Evolutionary conservation across 305 asterid genomes (phyloP), one percentile per base, ranked within the genome.

Genomic region (Fraxinus sp.): DNA sequence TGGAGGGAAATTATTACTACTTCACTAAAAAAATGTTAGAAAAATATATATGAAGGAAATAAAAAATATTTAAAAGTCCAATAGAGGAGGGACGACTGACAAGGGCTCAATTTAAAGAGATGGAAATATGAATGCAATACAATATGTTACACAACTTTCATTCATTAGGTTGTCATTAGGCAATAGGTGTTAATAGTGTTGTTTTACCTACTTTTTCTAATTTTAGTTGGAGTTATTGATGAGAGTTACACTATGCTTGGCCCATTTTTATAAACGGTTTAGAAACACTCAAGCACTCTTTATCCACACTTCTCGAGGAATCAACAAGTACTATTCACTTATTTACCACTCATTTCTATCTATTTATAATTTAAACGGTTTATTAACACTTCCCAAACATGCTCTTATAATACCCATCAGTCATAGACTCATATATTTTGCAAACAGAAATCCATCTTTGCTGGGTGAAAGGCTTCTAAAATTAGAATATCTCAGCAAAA

Each of bases 401-500:
- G 59, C 59, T 49, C 20, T 49, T 49, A 74, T 46, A 64, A 71
- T 20, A 24, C 41, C 37, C 35, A 80, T 59, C 30, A n/a, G 33
- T 75, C 44, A 73, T 81, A 33, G 57, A n/a, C 55, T 75, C 76
- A 44, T 85, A 35, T 37, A 36, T 78, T 59, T 55, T 49, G 9
- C 72, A 64, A 77, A 35, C 72, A 78, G 30, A 79, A 77, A 39
- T 70, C 22, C 22, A 30, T 70, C 37, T 78, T 35, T 22, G 37
- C 39, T 77, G 80, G 80, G 75, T 62, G 36, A 74, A 77, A 68
- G 71, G 44, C 52, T 64, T 74, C 74, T 75, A 36, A 77, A 77
- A 66, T 59, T 62, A 85, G 82, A 70, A 33, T 74, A 66, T 3
- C 76, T 86, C 35, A 74, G 24, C 33, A 68, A 74, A 59, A 78